Conservation (phyloP, 139 green algal genomes). For the Spirogloea muscicola region DNA sequence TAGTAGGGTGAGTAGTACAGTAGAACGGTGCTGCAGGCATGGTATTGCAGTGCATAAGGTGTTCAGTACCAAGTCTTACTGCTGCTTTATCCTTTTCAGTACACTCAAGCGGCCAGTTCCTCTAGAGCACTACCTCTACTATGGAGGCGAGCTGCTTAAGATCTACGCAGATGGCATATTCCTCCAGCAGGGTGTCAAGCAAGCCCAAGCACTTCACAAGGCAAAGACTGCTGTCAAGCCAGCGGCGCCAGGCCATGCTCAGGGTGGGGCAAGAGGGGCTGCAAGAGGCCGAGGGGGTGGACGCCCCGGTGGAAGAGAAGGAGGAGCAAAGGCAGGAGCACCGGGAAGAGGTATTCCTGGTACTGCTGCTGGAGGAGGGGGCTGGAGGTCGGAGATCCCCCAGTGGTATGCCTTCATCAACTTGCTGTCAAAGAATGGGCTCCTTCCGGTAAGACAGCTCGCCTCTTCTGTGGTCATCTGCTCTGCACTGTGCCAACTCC, state of each 20-base stretch:
- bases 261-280: background rate
- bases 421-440: conserved; percentile 60
- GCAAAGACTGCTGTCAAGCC: conserved; percentile 26
- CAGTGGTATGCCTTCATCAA: conserved; percentile 67
- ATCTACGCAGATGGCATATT: conserved; percentile 59
- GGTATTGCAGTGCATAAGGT: too few relatives aligned
- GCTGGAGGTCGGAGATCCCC: conserved; percentile 53
- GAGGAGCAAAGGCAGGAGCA: conserved; percentile 1
- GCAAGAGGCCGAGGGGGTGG: background rate
- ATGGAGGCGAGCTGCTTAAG: conserved; percentile 69
- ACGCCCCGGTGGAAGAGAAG: background rate
- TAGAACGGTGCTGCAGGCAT: too few relatives aligned
- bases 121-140: conserved; percentile 91
- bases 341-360: background rate
- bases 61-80: too few relatives aligned
- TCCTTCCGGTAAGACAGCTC: conserved; percentile 20
- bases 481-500: too few relatives aligned
- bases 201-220: conserved; percentile 20
- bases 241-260: background rate
- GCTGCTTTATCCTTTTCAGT: too few relatives aligned
- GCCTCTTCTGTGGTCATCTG: too few relatives aligned
- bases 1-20: background rate
- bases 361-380: conserved; percentile 11
- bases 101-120: conserved; percentile 86
- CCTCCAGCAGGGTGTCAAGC: conserved; percentile 26